Evolutionary conservation across 805 yeast species (phyloP).

Genomic region (Yamadazyma philogaea): DNA sequence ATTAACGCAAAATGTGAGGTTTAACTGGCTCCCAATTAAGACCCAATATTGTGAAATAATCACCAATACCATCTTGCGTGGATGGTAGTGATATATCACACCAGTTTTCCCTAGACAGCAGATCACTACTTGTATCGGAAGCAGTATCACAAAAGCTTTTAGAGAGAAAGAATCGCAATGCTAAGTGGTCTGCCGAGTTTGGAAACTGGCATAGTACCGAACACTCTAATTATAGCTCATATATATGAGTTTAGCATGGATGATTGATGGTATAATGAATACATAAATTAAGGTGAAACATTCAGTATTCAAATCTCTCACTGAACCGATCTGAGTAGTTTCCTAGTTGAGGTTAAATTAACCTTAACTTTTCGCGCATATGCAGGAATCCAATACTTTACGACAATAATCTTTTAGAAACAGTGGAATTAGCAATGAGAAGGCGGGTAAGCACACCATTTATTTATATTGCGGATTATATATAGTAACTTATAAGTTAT

Average conservation of each 20-base stretch:
- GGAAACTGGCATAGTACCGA: background rate
- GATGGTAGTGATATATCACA: no score
- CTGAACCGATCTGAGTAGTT: background rate
- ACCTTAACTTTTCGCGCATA: background rate
- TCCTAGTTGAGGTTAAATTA: background rate
- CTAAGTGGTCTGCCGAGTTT: background rate
- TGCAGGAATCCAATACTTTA: slow-evolving; percentile 2
- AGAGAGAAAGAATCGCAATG: no score
- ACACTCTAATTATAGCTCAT: background rate
- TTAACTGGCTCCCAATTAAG: background rate
- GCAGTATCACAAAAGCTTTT: no score
- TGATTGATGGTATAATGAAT: no score
- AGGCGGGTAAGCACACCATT: background rate
- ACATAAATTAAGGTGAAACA: no score
- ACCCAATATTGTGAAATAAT: no score
- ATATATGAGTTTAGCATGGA: background rate
- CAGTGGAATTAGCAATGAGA: background rate
- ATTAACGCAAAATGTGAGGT: background rate
- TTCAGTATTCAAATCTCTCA: no score
- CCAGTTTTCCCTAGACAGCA: no score
- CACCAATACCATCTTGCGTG: no score
- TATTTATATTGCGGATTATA: background rate
- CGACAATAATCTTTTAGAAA: background rate
- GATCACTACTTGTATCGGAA: no score
- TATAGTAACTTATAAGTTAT: background rate